phyloP scores from a whole-genome alignment of 2,329 filamentous ascomycete genomes.

The Talaromyces verruculosus region DNA sequence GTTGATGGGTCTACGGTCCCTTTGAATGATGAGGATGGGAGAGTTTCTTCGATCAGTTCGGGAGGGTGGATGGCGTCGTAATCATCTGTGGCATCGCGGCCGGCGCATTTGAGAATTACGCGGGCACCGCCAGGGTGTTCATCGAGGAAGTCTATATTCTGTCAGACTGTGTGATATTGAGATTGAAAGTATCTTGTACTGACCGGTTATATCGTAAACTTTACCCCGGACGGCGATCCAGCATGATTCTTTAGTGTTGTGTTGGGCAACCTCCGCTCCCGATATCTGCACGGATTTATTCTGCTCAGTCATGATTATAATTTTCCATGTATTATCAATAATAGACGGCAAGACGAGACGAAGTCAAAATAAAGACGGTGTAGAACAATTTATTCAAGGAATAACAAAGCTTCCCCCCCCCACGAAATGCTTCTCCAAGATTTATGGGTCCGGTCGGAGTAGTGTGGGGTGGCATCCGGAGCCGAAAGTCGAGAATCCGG shows the following conservation, averaged over 20 bases:
- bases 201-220: conserved; percentile 53
- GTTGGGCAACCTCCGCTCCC: conserved; percentile 50
- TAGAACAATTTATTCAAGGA: background rate
- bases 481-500: background rate
- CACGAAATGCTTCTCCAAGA: background rate
- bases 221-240: conserved; percentile 55
- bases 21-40: conserved; percentile 28
- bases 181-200: conserved; percentile 2
- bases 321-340: too few species aligned
- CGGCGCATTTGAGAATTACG: conserved; percentile 37
- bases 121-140: conserved; percentile 36
- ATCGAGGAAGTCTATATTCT: conserved; percentile 32
- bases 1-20: conserved; percentile 24
- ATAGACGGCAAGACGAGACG: background rate
- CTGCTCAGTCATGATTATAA: background rate
- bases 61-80: conserved; percentile 38
- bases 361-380: background rate
- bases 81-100: conserved; percentile 37
- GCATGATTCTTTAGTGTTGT: conserved; percentile 50
- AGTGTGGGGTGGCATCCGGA: background rate
- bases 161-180: background rate
- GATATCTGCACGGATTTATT: background rate
- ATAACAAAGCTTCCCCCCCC: background rate
- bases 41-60: conserved; percentile 32
- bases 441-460: background rate